These are phyloP conservation scores for Chlorella sorokiniana DNA, from an alignment of 139 green algal genomes.

Conservation along the genomic window DNA sequence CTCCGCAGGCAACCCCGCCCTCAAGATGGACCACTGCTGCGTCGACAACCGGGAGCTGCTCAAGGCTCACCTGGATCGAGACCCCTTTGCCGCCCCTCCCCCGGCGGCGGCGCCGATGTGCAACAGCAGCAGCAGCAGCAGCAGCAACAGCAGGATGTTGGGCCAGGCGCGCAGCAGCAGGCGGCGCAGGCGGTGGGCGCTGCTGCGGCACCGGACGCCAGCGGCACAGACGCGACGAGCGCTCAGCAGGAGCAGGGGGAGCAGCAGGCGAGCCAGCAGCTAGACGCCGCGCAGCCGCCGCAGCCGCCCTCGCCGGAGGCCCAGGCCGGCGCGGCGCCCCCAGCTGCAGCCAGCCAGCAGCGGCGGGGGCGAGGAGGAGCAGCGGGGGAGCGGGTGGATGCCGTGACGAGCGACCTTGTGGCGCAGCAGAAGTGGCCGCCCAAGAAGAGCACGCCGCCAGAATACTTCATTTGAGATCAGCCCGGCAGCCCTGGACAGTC, in stretches of 20 bases:
- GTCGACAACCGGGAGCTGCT: slow-evolving; percentile 3
- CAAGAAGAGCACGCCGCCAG: neutral
- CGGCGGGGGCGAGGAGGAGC: neutral
- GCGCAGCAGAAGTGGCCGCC: neutral
- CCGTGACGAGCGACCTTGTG: neutral
- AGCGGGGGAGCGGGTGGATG: neutral
- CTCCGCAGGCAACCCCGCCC: slow-evolving; percentile 37
- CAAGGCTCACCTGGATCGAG: slow-evolving; percentile 4
- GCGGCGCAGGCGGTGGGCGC: neutral
- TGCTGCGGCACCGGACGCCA: neutral
- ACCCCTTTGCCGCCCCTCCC: slow-evolving; percentile 9
- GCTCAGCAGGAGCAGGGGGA: neutral
- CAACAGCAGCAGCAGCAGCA: neutral
- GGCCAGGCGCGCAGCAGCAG: neutral
- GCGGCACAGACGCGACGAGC: neutral
- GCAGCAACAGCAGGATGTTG: neutral
- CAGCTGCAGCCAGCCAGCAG: neutral
- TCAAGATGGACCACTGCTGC: slow-evolving; percentile 46
- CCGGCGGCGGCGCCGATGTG: neutral
- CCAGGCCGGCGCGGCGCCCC: too few species aligned
- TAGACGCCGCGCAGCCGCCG: too few species aligned
- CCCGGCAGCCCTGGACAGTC: too few species aligned
- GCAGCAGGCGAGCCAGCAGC: too few species aligned
- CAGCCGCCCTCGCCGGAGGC: too few species aligned
- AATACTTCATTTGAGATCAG: slow-evolving; percentile 12